phyloP scores from a whole-genome alignment of 2,329 filamentous ascomycete genomes.

The Colletotrichum lini region DNA sequence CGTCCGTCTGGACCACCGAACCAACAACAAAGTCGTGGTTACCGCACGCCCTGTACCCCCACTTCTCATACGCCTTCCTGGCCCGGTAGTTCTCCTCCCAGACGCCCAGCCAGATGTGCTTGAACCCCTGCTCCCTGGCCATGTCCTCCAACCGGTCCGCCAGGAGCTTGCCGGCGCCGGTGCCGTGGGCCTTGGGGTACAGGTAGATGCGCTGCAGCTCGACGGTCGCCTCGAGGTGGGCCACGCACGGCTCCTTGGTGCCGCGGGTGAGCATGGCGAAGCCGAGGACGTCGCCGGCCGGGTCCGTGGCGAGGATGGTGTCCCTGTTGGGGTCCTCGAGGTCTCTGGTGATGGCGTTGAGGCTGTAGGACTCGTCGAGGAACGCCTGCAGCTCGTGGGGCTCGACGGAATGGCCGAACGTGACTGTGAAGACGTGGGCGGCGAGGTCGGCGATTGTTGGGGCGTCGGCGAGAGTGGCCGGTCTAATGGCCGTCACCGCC shows the following conservation, averaged over 20 bases:
- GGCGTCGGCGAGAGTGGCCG: constrained; percentile 45
- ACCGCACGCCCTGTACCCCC: constrained; percentile 58
- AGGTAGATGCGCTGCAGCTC: constrained; percentile 63
- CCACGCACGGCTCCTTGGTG: constrained; percentile 56
- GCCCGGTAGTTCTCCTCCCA: constrained; percentile 62
- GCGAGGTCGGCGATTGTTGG: constrained; percentile 53
- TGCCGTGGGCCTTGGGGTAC: constrained; percentile 51
- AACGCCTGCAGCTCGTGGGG: constrained; percentile 55
- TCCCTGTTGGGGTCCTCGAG: constrained; percentile 47
- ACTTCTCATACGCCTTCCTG: constrained; percentile 55
- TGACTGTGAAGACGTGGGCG: constrained; percentile 53
- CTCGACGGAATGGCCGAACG: constrained; percentile 60
- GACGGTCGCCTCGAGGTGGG: constrained; percentile 47
- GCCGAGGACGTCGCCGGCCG: constrained; percentile 50
- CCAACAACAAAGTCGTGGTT: constrained; percentile 60
- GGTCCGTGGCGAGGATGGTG: constrained; percentile 45
- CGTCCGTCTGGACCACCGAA: constrained; percentile 57
- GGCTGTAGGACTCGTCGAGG: constrained; percentile 55
- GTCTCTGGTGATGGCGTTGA: constrained; percentile 50
- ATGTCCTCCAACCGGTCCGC: constrained; percentile 49
- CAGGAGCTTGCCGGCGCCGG: constrained; percentile 55
- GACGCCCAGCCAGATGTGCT: constrained; percentile 61
- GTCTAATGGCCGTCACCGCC: constrained; percentile 1
- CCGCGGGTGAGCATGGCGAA: constrained; percentile 58
- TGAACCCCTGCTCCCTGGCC: constrained; percentile 54